These are phyloP conservation scores for Dendrothele bispora DNA, from an alignment of 768 basidiomycete species.

Conservation along the genomic window DNA sequence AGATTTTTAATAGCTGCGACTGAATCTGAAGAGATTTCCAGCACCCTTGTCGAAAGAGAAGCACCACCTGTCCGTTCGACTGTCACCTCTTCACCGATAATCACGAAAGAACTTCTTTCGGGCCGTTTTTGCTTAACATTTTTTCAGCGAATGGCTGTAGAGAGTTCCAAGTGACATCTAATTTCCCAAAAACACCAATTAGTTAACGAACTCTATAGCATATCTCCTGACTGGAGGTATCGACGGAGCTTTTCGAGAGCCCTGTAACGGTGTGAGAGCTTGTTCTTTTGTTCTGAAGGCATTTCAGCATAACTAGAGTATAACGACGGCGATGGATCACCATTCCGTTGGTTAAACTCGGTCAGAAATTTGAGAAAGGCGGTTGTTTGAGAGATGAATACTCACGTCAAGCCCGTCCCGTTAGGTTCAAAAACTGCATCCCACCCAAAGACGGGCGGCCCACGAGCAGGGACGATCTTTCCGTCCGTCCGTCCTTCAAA, in stretches of 20 bases:
- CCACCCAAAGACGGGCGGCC: constrained; percentile 65
- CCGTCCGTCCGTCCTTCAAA: constrained; percentile 75
- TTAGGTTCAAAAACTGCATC: constrained; percentile 64
- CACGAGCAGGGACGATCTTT: constrained; percentile 63
- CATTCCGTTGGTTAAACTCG: not conserved
- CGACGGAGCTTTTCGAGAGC: constrained; percentile 68
- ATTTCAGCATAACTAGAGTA: constrained; percentile 71
- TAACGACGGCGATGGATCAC: not conserved
- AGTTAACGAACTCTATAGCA: too few relatives aligned
- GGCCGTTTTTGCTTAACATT: too few relatives aligned
- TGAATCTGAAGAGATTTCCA: too few relatives aligned
- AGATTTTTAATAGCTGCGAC: too few relatives aligned
- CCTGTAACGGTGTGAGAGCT: constrained; percentile 69
- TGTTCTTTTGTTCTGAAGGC: constrained; percentile 66
- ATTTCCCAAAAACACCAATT: too few relatives aligned
- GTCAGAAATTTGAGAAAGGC: not conserved
- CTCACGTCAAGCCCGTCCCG: constrained; percentile 60
- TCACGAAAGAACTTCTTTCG: too few relatives aligned
- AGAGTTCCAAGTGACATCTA: too few relatives aligned
- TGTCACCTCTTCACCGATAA: too few relatives aligned
- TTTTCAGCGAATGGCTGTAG: too few relatives aligned
- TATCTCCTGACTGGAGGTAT: constrained; percentile 48
- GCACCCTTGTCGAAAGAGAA: too few relatives aligned
- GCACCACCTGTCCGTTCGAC: too few relatives aligned
- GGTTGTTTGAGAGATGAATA: not conserved